phyloP scores from a whole-genome alignment of 257 asterid genomes.

The Nicotiana attenuata region DNA sequence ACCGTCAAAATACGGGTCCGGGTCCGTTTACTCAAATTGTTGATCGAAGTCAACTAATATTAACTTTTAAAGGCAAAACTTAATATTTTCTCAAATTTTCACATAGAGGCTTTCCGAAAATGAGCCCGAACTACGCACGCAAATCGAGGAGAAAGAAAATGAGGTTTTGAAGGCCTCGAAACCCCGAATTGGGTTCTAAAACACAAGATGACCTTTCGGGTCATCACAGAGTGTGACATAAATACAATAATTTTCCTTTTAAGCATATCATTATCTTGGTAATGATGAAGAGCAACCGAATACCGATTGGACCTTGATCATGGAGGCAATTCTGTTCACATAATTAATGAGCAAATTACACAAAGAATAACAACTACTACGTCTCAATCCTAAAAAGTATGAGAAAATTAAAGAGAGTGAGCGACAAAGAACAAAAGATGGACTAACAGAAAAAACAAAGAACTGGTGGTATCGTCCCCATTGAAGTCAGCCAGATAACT shows the following conservation, averaged over 20 bases:
- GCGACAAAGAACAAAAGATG: not conserved
- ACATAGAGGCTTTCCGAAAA: too few relatives aligned
- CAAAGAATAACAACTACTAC: not conserved
- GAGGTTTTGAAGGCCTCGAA: too few relatives aligned
- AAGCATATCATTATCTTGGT: not conserved
- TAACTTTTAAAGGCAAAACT: too few relatives aligned
- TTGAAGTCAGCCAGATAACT: too few relatives aligned
- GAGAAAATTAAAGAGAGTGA: not conserved
- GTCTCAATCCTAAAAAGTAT: not conserved
- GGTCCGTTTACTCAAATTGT: too few relatives aligned
- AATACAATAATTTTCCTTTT: not conserved
- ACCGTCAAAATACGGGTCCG: too few relatives aligned
- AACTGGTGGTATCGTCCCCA: not conserved
- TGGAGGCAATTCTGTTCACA: not conserved
- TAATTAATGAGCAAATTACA: not conserved
- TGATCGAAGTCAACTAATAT: too few relatives aligned
- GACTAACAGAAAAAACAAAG: not conserved
- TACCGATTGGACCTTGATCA: not conserved
- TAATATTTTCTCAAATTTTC: too few relatives aligned
- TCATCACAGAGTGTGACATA: not conserved
- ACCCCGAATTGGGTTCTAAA: too few relatives aligned
- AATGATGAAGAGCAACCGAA: not conserved
- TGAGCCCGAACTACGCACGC: too few relatives aligned
- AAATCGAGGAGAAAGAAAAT: too few relatives aligned
- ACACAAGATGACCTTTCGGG: too few relatives aligned